Evolutionary conservation across 2,329 filamentous ascomycete genomes (phyloP), one percentile per base, ranked within the genome.

Genomic region (Fusarium hainanense): DNA sequence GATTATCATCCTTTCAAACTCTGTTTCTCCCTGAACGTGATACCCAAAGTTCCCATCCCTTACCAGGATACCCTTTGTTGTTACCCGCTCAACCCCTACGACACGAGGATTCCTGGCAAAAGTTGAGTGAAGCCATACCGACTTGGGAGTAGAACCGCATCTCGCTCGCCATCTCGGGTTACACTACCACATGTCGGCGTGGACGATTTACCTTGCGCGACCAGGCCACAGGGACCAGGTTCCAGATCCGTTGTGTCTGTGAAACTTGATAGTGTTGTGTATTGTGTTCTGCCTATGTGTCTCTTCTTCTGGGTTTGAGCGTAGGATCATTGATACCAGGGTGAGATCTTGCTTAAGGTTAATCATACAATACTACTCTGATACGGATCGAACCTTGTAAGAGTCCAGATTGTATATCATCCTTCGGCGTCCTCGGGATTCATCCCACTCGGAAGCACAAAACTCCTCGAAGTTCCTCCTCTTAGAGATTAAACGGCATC

Each of bases 31-130:
- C 28, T 47, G 27, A 44, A 20, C 25, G 12, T 32, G 40, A 43
- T 25, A 25, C 20, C 42, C 20, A 44, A 52, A 58, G 51, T 43
- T 20, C 47, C 18, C 18, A 11, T 37, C 27, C 20, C n/a, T 32
- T 4, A 32, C 60, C n/a, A 37, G 51, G 54, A 65, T 52, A n/a
- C n/a, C 52, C 20, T 60, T 32, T 51, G n/a, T 32, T 37, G 11
- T 47, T n/a, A 28, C 41, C 61, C 27, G 23, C 13, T 30, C 42
- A 40, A 51, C 37, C 42, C 20, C 27, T 48, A 64, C 28, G 25
- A 37, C 28, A 59, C 13, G 4, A 37, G 25, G 54, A 46, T 30
- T 14, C 25, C 20, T 28, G 27, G 62, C 5, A 30, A 30, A 30
- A 46, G 25, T 12, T 9, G 37, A 40, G 30, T 32, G 42, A 56